Conservation (phyloP, 2,329 filamentous ascomycete genomes). For the Stachybotrys elegans region DNA sequence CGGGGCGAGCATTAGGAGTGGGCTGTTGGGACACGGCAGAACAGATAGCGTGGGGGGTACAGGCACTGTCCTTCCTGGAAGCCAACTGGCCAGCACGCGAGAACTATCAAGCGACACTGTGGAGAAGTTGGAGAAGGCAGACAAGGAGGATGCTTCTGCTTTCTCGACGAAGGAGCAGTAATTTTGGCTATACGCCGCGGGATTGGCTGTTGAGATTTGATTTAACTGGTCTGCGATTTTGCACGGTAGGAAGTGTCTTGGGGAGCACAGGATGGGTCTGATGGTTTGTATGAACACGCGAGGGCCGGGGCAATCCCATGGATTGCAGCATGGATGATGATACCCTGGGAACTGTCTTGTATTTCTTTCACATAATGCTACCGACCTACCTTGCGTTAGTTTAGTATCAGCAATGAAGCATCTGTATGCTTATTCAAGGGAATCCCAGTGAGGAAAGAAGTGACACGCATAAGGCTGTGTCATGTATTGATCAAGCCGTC, state of each 20-base stretch:
- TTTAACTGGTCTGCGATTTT: slow-evolving; percentile 6
- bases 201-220: slow-evolving; percentile 1
- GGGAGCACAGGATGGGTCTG: neutral
- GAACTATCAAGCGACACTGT: slow-evolving; percentile 34
- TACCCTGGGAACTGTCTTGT: too few relatives aligned
- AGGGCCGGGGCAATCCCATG: too few relatives aligned
- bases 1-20: slow-evolving; percentile 73
- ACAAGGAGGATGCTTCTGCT: too few relatives aligned
- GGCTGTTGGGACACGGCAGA: slow-evolving; percentile 68
- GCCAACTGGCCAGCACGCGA: slow-evolving; percentile 56
- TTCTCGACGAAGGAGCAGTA: slow-evolving; percentile 14
- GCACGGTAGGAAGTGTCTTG: neutral
- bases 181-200: neutral
- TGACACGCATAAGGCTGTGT: too few relatives aligned
- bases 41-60: slow-evolving; percentile 80
- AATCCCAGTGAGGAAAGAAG: too few relatives aligned
- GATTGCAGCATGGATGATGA: too few relatives aligned
- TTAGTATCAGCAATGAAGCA: too few relatives aligned
- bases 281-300: too few relatives aligned
- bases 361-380: too few relatives aligned
- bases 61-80: slow-evolving; percentile 58
- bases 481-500: too few relatives aligned
- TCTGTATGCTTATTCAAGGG: too few relatives aligned
- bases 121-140: slow-evolving; percentile 25
- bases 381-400: neutral